These are phyloP conservation scores for Clonostachys sp. DNA, from an alignment of 2,329 filamentous ascomycete species.

Conservation along the genomic window DNA sequence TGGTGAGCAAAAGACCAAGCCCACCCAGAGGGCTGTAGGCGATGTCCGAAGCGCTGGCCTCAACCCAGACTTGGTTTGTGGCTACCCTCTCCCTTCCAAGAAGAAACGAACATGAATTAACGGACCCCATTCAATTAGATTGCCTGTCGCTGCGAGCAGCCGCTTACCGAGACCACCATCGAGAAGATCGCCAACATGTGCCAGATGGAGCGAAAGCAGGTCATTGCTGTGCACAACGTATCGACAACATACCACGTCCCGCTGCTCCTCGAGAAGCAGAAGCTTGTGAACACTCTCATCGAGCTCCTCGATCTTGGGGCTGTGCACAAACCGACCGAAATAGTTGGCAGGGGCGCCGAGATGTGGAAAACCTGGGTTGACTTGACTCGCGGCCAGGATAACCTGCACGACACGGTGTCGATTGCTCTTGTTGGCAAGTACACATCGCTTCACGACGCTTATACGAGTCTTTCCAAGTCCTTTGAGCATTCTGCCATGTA, in stretches of 20 bases:
- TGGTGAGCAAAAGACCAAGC: slow-evolving; percentile 90
- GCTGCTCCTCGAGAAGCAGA: slow-evolving; percentile 81
- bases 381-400: neutral
- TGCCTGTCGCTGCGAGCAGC: slow-evolving; percentile 82
- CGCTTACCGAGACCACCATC: slow-evolving; percentile 69
- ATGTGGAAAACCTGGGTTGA: neutral
- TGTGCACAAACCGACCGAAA: slow-evolving; percentile 28
- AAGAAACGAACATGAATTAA: neutral
- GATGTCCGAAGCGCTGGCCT: slow-evolving; percentile 78
- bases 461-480: slow-evolving; percentile 49
- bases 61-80: slow-evolving; percentile 60
- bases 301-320: slow-evolving; percentile 61
- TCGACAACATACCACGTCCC: slow-evolving; percentile 91
- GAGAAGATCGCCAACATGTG: slow-evolving; percentile 88
- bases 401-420: slow-evolving; percentile 53
- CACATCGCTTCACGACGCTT: slow-evolving; percentile 71
- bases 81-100: too few species aligned
- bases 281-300: slow-evolving; percentile 64
- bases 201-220: slow-evolving; percentile 79
- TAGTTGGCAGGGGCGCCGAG: neutral
- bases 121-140: slow-evolving; percentile 46
- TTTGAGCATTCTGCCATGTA: slow-evolving; percentile 90
- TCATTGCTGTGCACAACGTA: slow-evolving; percentile 87
- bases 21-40: slow-evolving; percentile 86
- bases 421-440: slow-evolving; percentile 96